Evolutionary conservation across 352 stramenopile genomes (phyloP).

Genomic region (Phytophthora crassamura): DNA sequence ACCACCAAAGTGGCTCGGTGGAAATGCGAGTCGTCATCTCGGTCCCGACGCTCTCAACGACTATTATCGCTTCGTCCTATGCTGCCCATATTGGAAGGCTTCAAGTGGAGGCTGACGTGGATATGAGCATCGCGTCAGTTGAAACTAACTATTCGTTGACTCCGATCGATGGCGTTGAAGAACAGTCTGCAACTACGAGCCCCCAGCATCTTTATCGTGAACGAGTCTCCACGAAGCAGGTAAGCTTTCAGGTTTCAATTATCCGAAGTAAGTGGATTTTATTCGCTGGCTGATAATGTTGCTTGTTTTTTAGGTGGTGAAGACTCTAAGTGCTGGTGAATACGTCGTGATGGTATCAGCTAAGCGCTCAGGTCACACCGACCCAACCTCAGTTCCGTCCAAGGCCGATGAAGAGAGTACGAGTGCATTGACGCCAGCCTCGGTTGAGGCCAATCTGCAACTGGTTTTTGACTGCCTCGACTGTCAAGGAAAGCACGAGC

Average conservation of each 20-base stretch:
- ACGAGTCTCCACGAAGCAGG: conserved; percentile 20
- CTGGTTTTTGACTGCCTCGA: conserved; percentile 61
- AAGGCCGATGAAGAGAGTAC: conserved; percentile 3
- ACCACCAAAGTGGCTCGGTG: conserved; percentile 10
- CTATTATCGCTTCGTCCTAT: conserved; percentile 21
- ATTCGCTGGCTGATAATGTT: background rate
- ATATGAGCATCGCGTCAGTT: conserved; percentile 27
- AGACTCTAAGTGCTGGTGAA: conserved; percentile 43
- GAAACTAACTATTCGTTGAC: conserved; percentile 34
- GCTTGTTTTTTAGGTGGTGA: conserved; percentile 27
- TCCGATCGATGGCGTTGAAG: background rate
- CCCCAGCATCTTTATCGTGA: background rate
- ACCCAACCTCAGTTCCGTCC: conserved; percentile 12
- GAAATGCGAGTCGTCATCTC: conserved; percentile 25
- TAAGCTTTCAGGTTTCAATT: background rate
- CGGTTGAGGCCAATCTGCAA: conserved; percentile 40
- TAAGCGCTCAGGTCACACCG: conserved; percentile 6
- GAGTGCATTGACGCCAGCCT: conserved; percentile 16
- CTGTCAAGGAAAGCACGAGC: conserved; percentile 36
- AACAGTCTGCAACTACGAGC: background rate
- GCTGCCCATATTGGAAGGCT: background rate
- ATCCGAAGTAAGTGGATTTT: background rate
- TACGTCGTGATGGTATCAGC: conserved; percentile 46
- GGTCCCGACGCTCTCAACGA: conserved; percentile 27
- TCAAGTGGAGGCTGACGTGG: conserved; percentile 6